Conservation (phyloP, 768 basidiomycete species). For the Lentinula boryana region DNA sequence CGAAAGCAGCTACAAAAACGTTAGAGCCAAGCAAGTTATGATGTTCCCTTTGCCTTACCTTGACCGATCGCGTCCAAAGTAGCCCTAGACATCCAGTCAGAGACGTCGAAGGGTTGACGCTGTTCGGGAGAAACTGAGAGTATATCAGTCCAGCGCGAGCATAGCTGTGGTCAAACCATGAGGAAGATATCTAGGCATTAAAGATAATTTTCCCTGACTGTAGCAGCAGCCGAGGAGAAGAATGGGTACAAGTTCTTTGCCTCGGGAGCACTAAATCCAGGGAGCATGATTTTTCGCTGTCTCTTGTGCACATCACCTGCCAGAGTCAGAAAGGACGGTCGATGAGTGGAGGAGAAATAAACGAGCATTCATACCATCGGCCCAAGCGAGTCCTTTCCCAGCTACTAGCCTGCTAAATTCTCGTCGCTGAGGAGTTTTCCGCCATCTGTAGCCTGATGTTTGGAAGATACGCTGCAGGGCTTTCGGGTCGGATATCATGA, state of each 20-base stretch:
- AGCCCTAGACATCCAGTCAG: slow-evolving; percentile 22
- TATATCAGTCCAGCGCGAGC: slow-evolving; percentile 22
- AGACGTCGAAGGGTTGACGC: slow-evolving; percentile 18
- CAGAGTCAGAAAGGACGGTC: slow-evolving; percentile 9
- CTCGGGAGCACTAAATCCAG: slow-evolving; percentile 23
- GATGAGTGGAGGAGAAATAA: neutral
- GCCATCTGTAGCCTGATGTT: slow-evolving; percentile 24
- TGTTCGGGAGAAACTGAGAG: slow-evolving; percentile 9
- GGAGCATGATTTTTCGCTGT: slow-evolving; percentile 27
- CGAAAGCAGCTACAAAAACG: slow-evolving; percentile 19
- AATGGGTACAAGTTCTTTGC: slow-evolving; percentile 21
- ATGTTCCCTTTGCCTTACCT: slow-evolving; percentile 26
- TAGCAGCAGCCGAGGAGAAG: slow-evolving; percentile 21
- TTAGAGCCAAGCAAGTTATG: slow-evolving; percentile 9
- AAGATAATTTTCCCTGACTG: slow-evolving; percentile 9
- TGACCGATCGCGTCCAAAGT: slow-evolving; percentile 33
- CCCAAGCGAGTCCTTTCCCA: slow-evolving; percentile 22
- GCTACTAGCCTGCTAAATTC: slow-evolving; percentile 14
- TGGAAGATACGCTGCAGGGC: slow-evolving; percentile 25
- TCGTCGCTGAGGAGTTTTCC: slow-evolving; percentile 16
- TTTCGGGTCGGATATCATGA: slow-evolving; percentile 27
- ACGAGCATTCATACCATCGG: slow-evolving; percentile 16
- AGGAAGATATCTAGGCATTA: neutral
- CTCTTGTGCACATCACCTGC: slow-evolving; percentile 20
- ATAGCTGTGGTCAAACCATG: slow-evolving; percentile 13